Conservation (phyloP, 176 grass and related monocot genomes). For the Olyra latifolia region DNA sequence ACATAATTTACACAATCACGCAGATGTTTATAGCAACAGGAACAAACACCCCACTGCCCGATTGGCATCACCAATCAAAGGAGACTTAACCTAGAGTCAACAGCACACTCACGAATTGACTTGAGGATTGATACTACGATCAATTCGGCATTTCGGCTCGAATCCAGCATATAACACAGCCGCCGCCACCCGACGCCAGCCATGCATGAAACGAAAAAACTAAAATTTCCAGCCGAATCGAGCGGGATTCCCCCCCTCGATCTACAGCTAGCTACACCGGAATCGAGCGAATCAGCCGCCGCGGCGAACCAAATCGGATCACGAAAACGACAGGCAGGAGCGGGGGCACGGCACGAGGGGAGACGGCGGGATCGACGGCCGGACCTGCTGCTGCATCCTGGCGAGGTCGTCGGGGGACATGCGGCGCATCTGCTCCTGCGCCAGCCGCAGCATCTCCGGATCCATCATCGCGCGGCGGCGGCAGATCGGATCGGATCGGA, state of each 20-base stretch:
- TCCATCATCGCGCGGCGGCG: constrained; percentile 66
- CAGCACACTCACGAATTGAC: background rate
- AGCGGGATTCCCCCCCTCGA: background rate
- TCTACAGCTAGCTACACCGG: background rate
- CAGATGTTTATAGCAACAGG: background rate
- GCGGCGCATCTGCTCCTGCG: constrained; percentile 97
- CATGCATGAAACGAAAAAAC: background rate
- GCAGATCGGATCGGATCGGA: background rate
- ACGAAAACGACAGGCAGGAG: background rate
- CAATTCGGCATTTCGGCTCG: background rate
- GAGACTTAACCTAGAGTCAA: background rate
- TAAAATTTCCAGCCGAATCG: background rate
- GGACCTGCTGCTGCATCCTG: constrained; percentile 92
- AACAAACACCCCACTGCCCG: background rate
- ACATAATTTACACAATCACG: background rate
- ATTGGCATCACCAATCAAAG: constrained; percentile 18
- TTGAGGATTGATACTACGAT: background rate
- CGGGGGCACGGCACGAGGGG: background rate
- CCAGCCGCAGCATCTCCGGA: constrained; percentile 83
- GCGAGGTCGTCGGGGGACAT: constrained; percentile 86
- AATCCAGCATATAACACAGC: background rate
- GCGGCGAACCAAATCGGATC: background rate
- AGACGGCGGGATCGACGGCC: too few relatives aligned
- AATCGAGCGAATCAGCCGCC: too few relatives aligned
- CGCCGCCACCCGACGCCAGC: background rate